Percentiles rank a stretch among this genome's conserved stretches.
phyloP scores from a whole-genome alignment of 495 filamentous ascomycete genomes.

The Talaromyces ruber region DNA sequence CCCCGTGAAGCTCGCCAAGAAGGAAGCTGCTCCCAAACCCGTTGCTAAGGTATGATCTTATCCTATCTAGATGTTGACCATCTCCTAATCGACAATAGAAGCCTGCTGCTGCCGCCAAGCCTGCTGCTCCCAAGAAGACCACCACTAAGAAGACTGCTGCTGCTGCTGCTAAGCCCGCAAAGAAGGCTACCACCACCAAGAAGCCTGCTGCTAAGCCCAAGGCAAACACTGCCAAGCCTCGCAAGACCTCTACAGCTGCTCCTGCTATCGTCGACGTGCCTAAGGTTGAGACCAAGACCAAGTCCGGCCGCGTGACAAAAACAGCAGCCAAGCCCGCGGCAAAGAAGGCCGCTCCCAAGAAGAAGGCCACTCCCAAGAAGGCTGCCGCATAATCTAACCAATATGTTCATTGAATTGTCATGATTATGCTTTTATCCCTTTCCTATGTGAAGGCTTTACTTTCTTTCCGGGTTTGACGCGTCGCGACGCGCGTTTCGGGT shows the following conservation, averaged over 20 bases:
- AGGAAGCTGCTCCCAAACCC: slow-evolving; percentile 50
- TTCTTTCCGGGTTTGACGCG: slow-evolving; percentile 33
- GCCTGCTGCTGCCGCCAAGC: slow-evolving; percentile 28
- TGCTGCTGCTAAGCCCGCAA: slow-evolving; percentile 15
- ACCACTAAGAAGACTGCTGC: slow-evolving; percentile 24
- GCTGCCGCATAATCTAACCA: slow-evolving; percentile 17
- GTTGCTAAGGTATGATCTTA: slow-evolving; percentile 22
- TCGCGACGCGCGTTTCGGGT: slow-evolving; percentile 21
- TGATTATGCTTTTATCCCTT: slow-evolving; percentile 10
- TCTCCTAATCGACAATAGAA: slow-evolving; percentile 2
- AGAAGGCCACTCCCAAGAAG: slow-evolving; percentile 15
- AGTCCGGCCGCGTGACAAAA: slow-evolving; percentile 87
- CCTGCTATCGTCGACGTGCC: slow-evolving; percentile 66
- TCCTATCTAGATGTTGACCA: background rate
- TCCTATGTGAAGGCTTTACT: slow-evolving; percentile 1
- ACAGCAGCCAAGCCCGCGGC: slow-evolving; percentile 53
- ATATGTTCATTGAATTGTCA: slow-evolving; percentile 20
- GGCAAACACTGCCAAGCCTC: slow-evolving; percentile 48
- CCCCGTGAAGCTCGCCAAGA: slow-evolving; percentile 94
- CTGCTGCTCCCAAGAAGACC: slow-evolving; percentile 40
- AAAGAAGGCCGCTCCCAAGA: slow-evolving; percentile 34
- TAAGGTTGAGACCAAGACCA: slow-evolving; percentile 73
- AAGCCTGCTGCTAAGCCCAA: slow-evolving; percentile 31
- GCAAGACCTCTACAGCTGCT: slow-evolving; percentile 41
- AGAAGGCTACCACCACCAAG: slow-evolving; percentile 20